Evolutionary conservation across 768 basidiomycete species (phyloP).

Genomic region (Xerocomellus intermedius): DNA sequence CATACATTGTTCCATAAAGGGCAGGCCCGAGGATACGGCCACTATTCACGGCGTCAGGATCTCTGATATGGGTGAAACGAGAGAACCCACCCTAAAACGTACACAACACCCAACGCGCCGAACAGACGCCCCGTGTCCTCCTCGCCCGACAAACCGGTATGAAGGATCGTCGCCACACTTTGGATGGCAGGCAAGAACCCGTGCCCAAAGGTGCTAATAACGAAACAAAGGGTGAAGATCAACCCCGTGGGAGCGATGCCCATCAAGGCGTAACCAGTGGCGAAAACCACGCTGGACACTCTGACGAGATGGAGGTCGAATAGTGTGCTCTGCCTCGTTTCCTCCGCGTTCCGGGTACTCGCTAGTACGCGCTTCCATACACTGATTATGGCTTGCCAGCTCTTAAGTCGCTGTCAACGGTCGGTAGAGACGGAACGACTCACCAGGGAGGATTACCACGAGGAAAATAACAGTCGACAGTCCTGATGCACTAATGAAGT

Average conservation of each 20-base stretch:
- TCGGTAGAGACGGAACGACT: neutral
- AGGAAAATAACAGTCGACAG: slow-evolving; percentile 2
- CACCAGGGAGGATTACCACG: neutral
- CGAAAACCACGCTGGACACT: neutral
- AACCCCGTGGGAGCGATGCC: neutral
- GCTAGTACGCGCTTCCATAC: neutral
- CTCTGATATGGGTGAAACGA: neutral
- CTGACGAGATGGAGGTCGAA: neutral
- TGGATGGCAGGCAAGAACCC: slow-evolving; percentile 1
- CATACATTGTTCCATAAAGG: neutral
- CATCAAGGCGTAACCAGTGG: slow-evolving; percentile 1
- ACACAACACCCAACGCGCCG: slow-evolving; percentile 3
- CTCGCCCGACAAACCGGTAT: neutral
- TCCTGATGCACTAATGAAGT: slow-evolving; percentile 2
- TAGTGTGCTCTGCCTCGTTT: neutral
- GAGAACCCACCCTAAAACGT: slow-evolving; percentile 1
- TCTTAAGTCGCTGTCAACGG: neutral
- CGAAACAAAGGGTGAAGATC: slow-evolving; percentile 1
- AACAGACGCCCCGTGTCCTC: neutral
- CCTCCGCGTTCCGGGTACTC: neutral
- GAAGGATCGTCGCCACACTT: slow-evolving; percentile 1
- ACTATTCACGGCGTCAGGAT: neutral
- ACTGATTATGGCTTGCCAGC: neutral
- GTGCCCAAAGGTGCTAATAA: neutral
- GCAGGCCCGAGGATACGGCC: neutral